phyloP scores from a whole-genome alignment of 805 yeast genomes.

The Wickerhamomyces bovis region DNA sequence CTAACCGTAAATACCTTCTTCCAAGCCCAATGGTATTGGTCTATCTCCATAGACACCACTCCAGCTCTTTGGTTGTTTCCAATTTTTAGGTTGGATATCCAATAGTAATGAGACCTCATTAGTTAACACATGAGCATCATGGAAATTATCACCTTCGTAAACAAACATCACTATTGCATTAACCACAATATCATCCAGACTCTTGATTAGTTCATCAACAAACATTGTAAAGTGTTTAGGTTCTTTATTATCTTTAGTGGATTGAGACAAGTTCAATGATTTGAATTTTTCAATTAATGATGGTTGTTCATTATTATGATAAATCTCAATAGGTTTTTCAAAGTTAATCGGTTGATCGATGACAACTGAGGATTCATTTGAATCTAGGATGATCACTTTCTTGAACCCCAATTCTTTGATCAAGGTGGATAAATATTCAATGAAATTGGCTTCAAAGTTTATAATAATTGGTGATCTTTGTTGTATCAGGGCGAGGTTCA shows the following conservation, averaged over 20 bases:
- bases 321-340: slow-evolving; percentile 12
- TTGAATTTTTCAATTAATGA: slow-evolving; percentile 14
- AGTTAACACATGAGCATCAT: slow-evolving; percentile 58
- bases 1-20: slow-evolving; percentile 68
- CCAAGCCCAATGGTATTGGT: slow-evolving; percentile 60
- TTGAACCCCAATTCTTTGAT: slow-evolving; percentile 34
- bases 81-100: slow-evolving; percentile 14
- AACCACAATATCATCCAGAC: slow-evolving; percentile 20
- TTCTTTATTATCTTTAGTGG: slow-evolving; percentile 5
- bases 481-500: slow-evolving; percentile 56
- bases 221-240: slow-evolving; percentile 10
- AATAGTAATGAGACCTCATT: slow-evolving; percentile 25
- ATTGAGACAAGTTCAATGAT: slow-evolving; percentile 7
- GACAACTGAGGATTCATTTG: slow-evolving; percentile 48
- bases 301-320: slow-evolving; percentile 8
- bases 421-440: slow-evolving; percentile 48
- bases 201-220: slow-evolving; percentile 8
- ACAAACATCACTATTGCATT: slow-evolving; percentile 53
- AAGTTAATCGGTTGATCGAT: background rate
- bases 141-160: slow-evolving; percentile 85
- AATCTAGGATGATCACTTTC: slow-evolving; percentile 55
- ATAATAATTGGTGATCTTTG: slow-evolving; percentile 84
- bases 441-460: slow-evolving; percentile 44
- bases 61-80: slow-evolving; percentile 75
- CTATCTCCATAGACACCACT: slow-evolving; percentile 73